Percentiles rank a stretch among this genome's conserved stretches.
Evolutionary conservation across 2,329 filamentous ascomycete genomes (phyloP).

Genomic region (Amauroascus niger): DNA sequence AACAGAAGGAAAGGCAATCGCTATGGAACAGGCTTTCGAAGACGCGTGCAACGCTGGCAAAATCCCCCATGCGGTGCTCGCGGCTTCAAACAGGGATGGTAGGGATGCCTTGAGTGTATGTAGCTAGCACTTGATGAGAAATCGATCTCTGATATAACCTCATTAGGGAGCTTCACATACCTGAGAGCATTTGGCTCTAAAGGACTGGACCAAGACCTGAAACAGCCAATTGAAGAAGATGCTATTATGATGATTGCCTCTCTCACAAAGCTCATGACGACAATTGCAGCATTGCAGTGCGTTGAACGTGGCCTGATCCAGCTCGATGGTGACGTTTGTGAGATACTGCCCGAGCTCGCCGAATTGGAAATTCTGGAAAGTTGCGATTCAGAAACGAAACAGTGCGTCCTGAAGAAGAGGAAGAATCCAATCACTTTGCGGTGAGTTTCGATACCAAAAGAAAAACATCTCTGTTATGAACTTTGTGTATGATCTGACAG

Average conservation of each 20-base stretch:
- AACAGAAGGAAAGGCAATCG: neutral
- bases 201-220: neutral
- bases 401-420: conserved; percentile 4
- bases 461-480: neutral
- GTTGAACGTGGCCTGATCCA: conserved; percentile 14
- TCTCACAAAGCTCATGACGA: conserved; percentile 14
- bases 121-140: neutral
- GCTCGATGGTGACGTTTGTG: conserved; percentile 14
- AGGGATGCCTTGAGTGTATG: neutral
- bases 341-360: conserved; percentile 11
- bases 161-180: conserved; percentile 2
- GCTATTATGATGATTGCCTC: conserved; percentile 21
- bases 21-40: conserved; percentile 4
- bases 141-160: neutral
- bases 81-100: conserved; percentile 7
- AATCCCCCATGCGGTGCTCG: conserved; percentile 6
- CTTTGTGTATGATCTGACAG: neutral
- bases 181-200: conserved; percentile 4
- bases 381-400: neutral
- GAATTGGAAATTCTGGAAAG: conserved; percentile 9
- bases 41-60: conserved; percentile 4
- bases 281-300: conserved; percentile 11
- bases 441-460: neutral
- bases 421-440: conserved; percentile 4
- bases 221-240: neutral